Percentiles rank a stretch among this genome's conserved stretches.
Conservation (phyloP, 257 asterid genomes). For the Forsythia viridissima region DNA sequence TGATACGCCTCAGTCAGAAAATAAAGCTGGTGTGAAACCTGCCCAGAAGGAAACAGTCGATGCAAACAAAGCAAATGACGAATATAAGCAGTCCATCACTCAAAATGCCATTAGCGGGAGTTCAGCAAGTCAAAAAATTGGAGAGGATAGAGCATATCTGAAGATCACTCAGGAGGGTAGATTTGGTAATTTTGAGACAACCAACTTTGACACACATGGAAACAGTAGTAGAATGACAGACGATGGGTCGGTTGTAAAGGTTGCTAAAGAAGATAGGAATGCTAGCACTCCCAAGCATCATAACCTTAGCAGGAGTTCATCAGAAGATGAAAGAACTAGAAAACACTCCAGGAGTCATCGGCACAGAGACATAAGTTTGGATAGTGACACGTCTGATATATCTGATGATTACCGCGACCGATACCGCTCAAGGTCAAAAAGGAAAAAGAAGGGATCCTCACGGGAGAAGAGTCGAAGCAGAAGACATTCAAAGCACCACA, state of each 20-base stretch:
- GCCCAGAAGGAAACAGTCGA: conserved; percentile 28
- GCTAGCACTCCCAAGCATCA: conserved; percentile 23
- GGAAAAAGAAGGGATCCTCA: conserved; percentile 47
- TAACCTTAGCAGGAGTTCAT: conserved; percentile 41
- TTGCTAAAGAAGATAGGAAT: conserved; percentile 28
- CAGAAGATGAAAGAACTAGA: conserved; percentile 60
- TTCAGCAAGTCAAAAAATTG: conserved; percentile 22
- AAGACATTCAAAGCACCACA: conserved; percentile 70
- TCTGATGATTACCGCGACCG: conserved; percentile 45
- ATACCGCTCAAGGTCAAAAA: conserved; percentile 46
- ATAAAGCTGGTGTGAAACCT: conserved; percentile 28
- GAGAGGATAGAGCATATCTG: conserved; percentile 12
- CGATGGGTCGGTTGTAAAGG: conserved; percentile 14
- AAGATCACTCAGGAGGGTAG: conserved; percentile 15
- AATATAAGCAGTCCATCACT: conserved; percentile 20
- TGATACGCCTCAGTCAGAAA: conserved; percentile 50
- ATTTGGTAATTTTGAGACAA: not conserved
- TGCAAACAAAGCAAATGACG: conserved; percentile 30
- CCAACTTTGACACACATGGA: not conserved
- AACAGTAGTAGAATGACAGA: conserved; percentile 3
- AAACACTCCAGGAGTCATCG: conserved; percentile 46
- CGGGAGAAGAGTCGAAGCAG: conserved; percentile 61
- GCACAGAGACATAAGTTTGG: conserved; percentile 42
- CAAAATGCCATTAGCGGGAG: conserved; percentile 23
- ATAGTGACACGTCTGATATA: conserved; percentile 41